Conservation (phyloP, 805 yeast genomes). For the Wickerhamiella galacta region DNA sequence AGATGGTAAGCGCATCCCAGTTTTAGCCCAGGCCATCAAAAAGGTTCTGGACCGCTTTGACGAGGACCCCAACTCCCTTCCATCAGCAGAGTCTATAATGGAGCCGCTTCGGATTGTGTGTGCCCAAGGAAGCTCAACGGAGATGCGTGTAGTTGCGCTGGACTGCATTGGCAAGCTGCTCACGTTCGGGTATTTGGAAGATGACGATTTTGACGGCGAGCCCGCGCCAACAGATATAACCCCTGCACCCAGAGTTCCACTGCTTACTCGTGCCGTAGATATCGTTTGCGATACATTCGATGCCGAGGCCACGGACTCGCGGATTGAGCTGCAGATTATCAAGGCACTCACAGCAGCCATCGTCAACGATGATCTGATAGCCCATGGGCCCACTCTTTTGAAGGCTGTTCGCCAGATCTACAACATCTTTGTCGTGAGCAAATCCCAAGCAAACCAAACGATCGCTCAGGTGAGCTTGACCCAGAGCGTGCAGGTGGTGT, state of each 20-base stretch:
- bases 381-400: conserved; percentile 76
- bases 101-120: conserved; percentile 66
- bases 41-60: conserved; percentile 20
- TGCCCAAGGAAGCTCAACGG: conserved; percentile 41
- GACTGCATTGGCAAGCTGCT: conserved; percentile 79
- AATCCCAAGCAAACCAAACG: conserved; percentile 70
- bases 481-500: conserved; percentile 74
- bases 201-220: conserved; percentile 18
- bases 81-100: conserved; percentile 42
- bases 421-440: conserved; percentile 74
- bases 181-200: conserved; percentile 62
- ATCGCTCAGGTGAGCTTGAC: conserved; percentile 91
- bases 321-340: conserved; percentile 79
- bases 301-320: conserved; percentile 83
- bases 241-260: conserved; percentile 36
- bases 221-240: conserved; percentile 29
- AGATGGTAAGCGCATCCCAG: conserved; percentile 37
- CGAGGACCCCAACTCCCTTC: conserved; percentile 18
- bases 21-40: conserved; percentile 21
- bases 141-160: conserved; percentile 54
- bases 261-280: conserved; percentile 70
- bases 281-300: conserved; percentile 73
- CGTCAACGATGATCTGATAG: conserved; percentile 59
- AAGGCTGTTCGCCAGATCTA: conserved; percentile 89
- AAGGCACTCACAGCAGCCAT: conserved; percentile 83